Evolutionary conservation across 2,329 filamentous ascomycete genomes (phyloP).

Genomic region (Trichoderma simmonsii): DNA sequence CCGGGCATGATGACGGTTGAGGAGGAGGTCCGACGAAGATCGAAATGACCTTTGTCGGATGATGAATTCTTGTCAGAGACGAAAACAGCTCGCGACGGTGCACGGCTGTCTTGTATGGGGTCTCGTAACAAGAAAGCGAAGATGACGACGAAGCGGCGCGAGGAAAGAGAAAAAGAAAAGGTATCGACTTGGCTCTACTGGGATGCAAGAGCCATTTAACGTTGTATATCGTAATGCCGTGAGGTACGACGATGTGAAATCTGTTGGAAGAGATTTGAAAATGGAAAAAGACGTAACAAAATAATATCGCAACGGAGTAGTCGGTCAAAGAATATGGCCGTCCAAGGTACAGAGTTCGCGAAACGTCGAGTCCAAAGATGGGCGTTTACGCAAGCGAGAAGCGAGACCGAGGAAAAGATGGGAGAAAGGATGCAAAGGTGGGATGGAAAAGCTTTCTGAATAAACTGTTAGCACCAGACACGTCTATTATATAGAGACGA

Average conservation of each 20-base stretch:
- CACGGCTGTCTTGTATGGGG: slow-evolving; percentile 10
- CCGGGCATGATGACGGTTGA: slow-evolving; percentile 59
- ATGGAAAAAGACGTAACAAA: slow-evolving; percentile 4
- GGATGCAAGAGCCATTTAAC: slow-evolving; percentile 35
- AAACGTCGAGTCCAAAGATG: slow-evolving; percentile 5
- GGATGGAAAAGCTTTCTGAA: slow-evolving; percentile 7
- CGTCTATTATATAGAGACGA: neutral
- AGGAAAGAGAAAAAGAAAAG: slow-evolving; percentile 14
- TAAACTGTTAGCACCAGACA: neutral
- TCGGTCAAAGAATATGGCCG: slow-evolving; percentile 13
- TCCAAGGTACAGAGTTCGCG: slow-evolving; percentile 13
- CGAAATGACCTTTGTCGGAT: slow-evolving; percentile 39
- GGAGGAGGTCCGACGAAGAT: slow-evolving; percentile 39
- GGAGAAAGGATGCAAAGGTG: neutral
- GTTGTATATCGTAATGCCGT: slow-evolving; percentile 23
- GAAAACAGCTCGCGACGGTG: neutral
- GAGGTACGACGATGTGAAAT: slow-evolving; percentile 21
- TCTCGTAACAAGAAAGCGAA: slow-evolving; percentile 14
- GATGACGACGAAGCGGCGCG: slow-evolving; percentile 17
- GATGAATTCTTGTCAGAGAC: slow-evolving; percentile 21
- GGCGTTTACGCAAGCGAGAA: slow-evolving; percentile 7
- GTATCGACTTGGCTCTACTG: slow-evolving; percentile 24
- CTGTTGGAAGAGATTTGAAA: neutral
- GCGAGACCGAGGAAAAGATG: slow-evolving; percentile 4
- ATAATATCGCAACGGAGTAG: slow-evolving; percentile 20